Base-by-base conservation (phyloP, 106 monocot genomes). In the Chionographis japonica region DNA sequence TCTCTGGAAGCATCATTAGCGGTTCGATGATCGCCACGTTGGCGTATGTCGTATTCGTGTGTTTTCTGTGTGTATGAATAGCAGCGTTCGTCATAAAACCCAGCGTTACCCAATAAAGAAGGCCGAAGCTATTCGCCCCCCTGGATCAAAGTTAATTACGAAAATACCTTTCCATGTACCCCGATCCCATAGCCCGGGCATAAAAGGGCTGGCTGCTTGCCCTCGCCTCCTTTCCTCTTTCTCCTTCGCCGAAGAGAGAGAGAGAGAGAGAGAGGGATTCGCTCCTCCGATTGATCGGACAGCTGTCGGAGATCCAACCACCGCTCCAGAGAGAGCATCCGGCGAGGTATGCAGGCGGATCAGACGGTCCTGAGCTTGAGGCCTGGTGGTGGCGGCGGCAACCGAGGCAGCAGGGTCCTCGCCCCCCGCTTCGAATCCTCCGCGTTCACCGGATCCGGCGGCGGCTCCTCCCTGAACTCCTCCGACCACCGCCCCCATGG, bases 331-430 rank as follows among this genome's bases (percentile, higher is more conserved):
- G 14, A 40, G 40, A 61, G n/a, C 2, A 61, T n/a, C 37, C 60
- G 27, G n/a, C 43, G 71, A 76, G 76, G 60, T 66, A 81, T 81
- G 81, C 81, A 81, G 81, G 67, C 76, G 49, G 81, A 81, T 77
- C 81, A 43, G 76, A 62, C 76, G 67, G 76, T 72, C 8, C 20
- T 81, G 4, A 81, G 76, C 62, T 76, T 81, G 81, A 76, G 81
- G 58, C 81, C 81, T 52, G 81, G 81, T 6, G 81, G 81, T 14
- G 61, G 61, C 42, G 78, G 72, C 37, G 63, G 70, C 53, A 77
- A 63, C 40, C 77, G 77, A 57, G 70, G 63, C 37, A 53, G 61
- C 70, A 60, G 70, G 57, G 50, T 77, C 19, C 62, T 70, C 37
- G 64, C 19, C 56, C 56, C 79, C 20, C 74, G 74, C 50, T 74